Base-by-base conservation (phyloP, 164 flowering plant species). In the Vitis riparia region DNA sequence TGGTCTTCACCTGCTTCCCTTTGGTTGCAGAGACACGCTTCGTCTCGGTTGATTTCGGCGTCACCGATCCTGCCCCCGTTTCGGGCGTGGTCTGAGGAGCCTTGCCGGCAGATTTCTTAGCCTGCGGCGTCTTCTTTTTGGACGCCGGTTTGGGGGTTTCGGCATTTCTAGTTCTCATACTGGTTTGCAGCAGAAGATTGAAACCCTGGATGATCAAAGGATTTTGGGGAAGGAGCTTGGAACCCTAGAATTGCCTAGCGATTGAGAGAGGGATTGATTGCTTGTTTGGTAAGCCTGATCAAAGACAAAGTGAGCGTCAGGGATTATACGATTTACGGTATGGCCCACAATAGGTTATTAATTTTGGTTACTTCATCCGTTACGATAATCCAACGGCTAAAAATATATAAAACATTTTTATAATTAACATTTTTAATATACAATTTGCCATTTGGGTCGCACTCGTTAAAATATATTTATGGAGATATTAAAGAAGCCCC, bases 141-240 rank as follows among this genome's bases (percentile, higher is more conserved):
- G 80, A 13, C 16, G 67, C 69, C 11, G 87, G 48, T 76, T 82
- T 79, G 13, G 83, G 73, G 27, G 76, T 51, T 5, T 68, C 81
- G 2, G 78, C 27, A 47, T 77, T 86, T 56, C 84, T 78, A 53
- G 83, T 76, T 64, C 65, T 81, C 90, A 86, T 86, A 48, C 12
- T 48, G 29, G 9, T 17, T 4, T n/a, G 12, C 30, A 1, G 8
- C 17, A 37, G 55, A 23, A 50, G 27, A 12, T 11, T 0, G 11
- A 9, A 60, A 60, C 29, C 49, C 65, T 30, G 8, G 29, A 65
- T 37, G 6, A 12, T n/a, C 16, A 9, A 23, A 57, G n/a, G 59
- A 19, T 9, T 57, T 17, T 57, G n/a, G 9, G 16, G 29, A 16
- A 5, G 59, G 27, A 2, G 29, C 23, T 57, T 19, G 59, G 19